Conservation (phyloP, 106 monocot genomes). For the Ottelia alismoides region DNA sequence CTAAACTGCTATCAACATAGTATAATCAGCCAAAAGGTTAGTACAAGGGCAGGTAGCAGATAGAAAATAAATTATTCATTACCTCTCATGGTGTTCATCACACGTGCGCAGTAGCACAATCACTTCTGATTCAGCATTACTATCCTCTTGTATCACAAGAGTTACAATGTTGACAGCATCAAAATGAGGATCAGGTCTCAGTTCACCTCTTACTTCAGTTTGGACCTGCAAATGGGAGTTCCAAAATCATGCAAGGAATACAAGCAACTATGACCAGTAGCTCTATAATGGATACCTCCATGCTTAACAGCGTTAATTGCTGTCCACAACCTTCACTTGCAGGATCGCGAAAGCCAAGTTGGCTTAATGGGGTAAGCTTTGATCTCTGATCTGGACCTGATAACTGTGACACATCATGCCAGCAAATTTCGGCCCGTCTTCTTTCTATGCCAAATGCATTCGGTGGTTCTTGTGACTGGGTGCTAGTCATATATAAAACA, state of each 20-base stretch:
- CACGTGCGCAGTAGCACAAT: constrained; percentile 49
- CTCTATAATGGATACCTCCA: constrained; percentile 52
- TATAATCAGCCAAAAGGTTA: no score
- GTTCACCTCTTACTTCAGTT: constrained; percentile 73
- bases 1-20: background rate
- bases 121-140: constrained; percentile 18
- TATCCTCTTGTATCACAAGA: constrained; percentile 72
- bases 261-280: background rate
- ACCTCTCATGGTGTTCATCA: constrained; percentile 25
- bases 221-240: constrained; percentile 63
- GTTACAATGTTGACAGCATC: constrained; percentile 83
- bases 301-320: constrained; percentile 70
- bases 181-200: constrained; percentile 70
- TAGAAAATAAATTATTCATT: background rate
- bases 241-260: background rate
- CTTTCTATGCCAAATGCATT: no score
- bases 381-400: constrained; percentile 59
- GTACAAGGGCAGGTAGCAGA: no score
- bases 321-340: constrained; percentile 71
- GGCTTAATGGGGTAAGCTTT: constrained; percentile 82
- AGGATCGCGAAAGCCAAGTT: constrained; percentile 85
- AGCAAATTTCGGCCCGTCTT: no score
- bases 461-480: no score
- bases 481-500: no score
- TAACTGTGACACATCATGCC: constrained; percentile 68